Evolutionary conservation across 257 asterid genomes (phyloP).

Genomic region (Oldenlandia corymbosa): DNA sequence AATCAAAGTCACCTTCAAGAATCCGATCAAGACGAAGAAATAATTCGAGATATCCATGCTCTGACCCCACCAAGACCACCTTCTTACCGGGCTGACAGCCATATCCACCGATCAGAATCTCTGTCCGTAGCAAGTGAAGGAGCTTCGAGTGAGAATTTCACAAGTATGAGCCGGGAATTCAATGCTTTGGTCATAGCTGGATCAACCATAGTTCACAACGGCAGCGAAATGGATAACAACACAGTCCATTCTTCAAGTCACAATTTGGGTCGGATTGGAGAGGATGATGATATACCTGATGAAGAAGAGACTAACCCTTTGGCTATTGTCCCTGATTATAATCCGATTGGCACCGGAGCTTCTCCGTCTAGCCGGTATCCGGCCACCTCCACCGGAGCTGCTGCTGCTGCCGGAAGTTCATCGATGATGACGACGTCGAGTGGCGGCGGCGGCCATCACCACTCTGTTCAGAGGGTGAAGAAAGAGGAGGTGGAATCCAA

Average conservation of each 20-base stretch:
- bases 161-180: conserved; percentile 74
- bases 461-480: conserved; percentile 67
- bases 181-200: conserved; percentile 71
- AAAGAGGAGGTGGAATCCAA: conserved; percentile 83
- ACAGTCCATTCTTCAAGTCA: conserved; percentile 10
- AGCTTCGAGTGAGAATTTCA: conserved; percentile 44
- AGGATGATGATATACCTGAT: conserved; percentile 31
- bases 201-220: conserved; percentile 29
- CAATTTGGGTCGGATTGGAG: conserved; percentile 49
- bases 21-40: conserved; percentile 22
- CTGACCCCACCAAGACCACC: conserved; percentile 59
- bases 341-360: too few relatives aligned
- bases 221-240: conserved; percentile 25
- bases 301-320: conserved; percentile 55
- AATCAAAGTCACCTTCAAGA: conserved; percentile 27
- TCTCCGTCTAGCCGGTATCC: too few relatives aligned
- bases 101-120: conserved; percentile 42
- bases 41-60: conserved; percentile 72
- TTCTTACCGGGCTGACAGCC: conserved; percentile 46
- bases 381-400: too few relatives aligned
- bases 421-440: conserved; percentile 14
- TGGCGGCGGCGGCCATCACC: too few relatives aligned
- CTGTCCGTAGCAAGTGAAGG: conserved; percentile 41
- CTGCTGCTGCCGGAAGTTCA: conserved; percentile 18
- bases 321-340: conserved; percentile 73